A percentile compares a stretch with the other conserved stretches of the same genome.
phyloP scores from a whole-genome alignment of 805 yeast genomes.

The Scheffersomyces coipomensis region DNA sequence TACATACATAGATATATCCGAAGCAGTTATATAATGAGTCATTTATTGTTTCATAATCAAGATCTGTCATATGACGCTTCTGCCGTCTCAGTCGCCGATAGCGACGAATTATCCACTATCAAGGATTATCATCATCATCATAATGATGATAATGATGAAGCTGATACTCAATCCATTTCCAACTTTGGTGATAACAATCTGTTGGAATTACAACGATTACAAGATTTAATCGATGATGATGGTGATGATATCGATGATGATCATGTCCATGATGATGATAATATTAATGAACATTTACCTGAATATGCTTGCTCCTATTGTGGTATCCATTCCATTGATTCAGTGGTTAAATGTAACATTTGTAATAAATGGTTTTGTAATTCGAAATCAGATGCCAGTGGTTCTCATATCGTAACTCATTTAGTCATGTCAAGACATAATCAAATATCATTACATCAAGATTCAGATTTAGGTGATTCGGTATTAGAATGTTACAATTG shows the following conservation, averaged over 20 bases:
- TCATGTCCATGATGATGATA: neutral
- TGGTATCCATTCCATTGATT: slow-evolving; percentile 61
- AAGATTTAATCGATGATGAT: slow-evolving; percentile 10
- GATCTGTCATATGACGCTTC: slow-evolving; percentile 5
- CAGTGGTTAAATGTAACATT: slow-evolving; percentile 71
- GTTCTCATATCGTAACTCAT: slow-evolving; percentile 85
- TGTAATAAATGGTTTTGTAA: slow-evolving; percentile 93
- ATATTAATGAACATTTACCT: neutral
- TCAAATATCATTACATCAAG: slow-evolving; percentile 69
- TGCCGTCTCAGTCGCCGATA: neutral
- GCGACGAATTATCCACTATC: neutral
- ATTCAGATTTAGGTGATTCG: slow-evolving; percentile 84
- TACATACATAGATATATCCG: too few species aligned
- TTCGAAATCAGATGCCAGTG: slow-evolving; percentile 50
- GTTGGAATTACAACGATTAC: slow-evolving; percentile 4
- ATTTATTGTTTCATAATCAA: slow-evolving; percentile 18
- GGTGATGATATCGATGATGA: neutral
- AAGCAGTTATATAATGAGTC: too few species aligned
- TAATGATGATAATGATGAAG: neutral
- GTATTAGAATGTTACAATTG: slow-evolving; percentile 87
- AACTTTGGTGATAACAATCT: slow-evolving; percentile 2
- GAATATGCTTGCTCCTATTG: slow-evolving; percentile 61
- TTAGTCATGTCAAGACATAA: slow-evolving; percentile 79
- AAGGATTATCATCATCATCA: neutral
- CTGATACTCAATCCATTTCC: neutral